A percentile compares a stretch with the other conserved stretches of the same genome.
phyloP scores from a whole-genome alignment of 2,329 filamentous ascomycete species.

The Xylariaceae sp. region DNA sequence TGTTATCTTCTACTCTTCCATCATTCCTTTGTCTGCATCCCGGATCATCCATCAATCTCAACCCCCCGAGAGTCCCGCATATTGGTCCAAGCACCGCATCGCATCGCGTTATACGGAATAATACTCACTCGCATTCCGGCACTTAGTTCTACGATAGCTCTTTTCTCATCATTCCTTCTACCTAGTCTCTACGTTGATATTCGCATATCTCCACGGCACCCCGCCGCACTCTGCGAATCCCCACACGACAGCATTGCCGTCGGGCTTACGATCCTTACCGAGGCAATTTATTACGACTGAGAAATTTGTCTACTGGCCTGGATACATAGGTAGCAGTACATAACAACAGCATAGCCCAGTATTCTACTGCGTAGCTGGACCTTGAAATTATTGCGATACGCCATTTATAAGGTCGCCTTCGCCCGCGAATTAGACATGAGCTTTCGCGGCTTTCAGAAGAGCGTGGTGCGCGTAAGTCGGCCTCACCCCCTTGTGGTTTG shows the following conservation, averaged over 20 bases:
- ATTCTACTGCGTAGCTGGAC: neutral
- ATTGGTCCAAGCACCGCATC: neutral
- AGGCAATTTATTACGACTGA: no score
- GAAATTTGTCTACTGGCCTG: neutral
- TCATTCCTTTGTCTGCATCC: neutral
- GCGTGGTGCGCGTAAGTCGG: constrained; percentile 68
- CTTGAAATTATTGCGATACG: neutral
- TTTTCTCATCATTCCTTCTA: neutral
- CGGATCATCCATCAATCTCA: neutral
- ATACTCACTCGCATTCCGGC: neutral
- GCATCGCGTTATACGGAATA: neutral
- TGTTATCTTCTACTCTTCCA: neutral
- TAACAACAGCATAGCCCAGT: neutral
- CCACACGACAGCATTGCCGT: neutral
- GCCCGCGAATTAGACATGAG: constrained; percentile 60
- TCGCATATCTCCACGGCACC: neutral
- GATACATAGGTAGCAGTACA: neutral
- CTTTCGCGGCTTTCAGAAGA: constrained; percentile 94
- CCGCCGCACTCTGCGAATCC: neutral
- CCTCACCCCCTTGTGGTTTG: neutral
- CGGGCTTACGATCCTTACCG: neutral
- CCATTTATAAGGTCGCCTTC: neutral
- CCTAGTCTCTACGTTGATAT: neutral
- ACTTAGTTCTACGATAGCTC: neutral
- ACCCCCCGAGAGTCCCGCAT: neutral